These are phyloP conservation scores for Talaromyces sp. DNA, from an alignment of 2,329 filamentous ascomycete genomes.

Conservation along the genomic window DNA sequence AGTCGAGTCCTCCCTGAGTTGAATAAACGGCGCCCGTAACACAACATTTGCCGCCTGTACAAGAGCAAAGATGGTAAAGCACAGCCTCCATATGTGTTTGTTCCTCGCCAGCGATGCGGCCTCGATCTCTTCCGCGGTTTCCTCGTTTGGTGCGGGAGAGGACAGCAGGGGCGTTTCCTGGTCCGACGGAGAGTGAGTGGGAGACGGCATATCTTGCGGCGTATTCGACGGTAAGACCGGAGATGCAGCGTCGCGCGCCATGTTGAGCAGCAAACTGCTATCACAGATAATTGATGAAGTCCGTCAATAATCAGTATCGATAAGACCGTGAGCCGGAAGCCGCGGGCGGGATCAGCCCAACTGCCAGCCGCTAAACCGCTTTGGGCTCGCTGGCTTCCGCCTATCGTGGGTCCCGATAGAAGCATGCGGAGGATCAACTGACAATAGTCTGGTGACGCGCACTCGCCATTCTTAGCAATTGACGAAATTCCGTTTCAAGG, in stretches of 20 bases:
- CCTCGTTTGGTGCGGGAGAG: background rate
- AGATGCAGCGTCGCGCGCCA: conserved; percentile 8
- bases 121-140: background rate
- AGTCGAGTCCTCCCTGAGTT: conserved; percentile 7
- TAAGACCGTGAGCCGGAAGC: conserved; percentile 1
- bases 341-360: background rate
- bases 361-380: background rate
- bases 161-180: background rate
- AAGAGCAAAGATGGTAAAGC: conserved; percentile 10
- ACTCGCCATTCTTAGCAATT: too few species aligned
- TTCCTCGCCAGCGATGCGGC: background rate
- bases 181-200: background rate
- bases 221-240: background rate
- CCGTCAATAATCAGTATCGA: background rate
- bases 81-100: conserved; percentile 9
- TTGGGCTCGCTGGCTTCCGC: background rate
- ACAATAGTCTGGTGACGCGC: too few species aligned
- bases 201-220: background rate
- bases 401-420: background rate
- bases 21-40: conserved; percentile 6
- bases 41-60: conserved; percentile 9
- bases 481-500: too few species aligned
- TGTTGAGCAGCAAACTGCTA: background rate
- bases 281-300: background rate
- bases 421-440: background rate